Percentiles rank a stretch among this genome's conserved stretches.
Conservation (phyloP, 441 rosid genomes). For the Gossypium davidsonii region DNA sequence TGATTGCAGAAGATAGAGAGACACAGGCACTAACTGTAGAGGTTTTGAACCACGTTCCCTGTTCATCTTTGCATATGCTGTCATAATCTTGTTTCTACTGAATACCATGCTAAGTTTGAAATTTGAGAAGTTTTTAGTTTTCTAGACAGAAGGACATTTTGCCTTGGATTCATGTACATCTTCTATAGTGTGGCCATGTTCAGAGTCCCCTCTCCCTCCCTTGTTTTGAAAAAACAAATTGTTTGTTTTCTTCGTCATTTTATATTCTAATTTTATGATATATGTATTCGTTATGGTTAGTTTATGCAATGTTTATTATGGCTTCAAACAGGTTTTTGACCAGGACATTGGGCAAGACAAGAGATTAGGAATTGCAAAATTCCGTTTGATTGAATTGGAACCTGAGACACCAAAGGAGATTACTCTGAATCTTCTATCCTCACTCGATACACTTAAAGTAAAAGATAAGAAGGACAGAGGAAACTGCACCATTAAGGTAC, state of each 20-base stretch:
- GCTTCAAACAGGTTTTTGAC: slow-evolving; percentile 65
- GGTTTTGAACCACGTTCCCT: slow-evolving; percentile 34
- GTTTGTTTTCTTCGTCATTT: background rate
- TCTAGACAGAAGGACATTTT: background rate
- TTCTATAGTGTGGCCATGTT: background rate
- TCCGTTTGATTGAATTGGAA: slow-evolving; percentile 62
- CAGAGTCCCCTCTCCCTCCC: background rate
- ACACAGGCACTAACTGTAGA: slow-evolving; percentile 72
- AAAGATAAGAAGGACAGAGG: slow-evolving; percentile 95
- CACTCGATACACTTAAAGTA: slow-evolving; percentile 79
- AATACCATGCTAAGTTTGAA: background rate
- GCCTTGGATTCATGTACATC: background rate
- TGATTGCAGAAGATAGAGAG: slow-evolving; percentile 96
- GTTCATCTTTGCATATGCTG: slow-evolving; percentile 4
- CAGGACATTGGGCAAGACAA: slow-evolving; percentile 93
- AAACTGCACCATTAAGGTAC: slow-evolving; percentile 63
- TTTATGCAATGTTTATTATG: slow-evolving; percentile 3
- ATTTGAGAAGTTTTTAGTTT: background rate
- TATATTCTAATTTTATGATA: background rate
- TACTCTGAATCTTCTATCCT: slow-evolving; percentile 55
- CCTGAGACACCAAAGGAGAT: slow-evolving; percentile 44
- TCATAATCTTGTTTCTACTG: background rate
- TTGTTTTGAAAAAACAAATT: background rate
- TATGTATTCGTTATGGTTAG: background rate
- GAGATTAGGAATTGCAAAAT: slow-evolving; percentile 66